Evolutionary conservation across 2,329 filamentous ascomycete genomes (phyloP), one percentile per base, ranked within the genome.

Genomic region (Hymenoscyphus albidus): DNA sequence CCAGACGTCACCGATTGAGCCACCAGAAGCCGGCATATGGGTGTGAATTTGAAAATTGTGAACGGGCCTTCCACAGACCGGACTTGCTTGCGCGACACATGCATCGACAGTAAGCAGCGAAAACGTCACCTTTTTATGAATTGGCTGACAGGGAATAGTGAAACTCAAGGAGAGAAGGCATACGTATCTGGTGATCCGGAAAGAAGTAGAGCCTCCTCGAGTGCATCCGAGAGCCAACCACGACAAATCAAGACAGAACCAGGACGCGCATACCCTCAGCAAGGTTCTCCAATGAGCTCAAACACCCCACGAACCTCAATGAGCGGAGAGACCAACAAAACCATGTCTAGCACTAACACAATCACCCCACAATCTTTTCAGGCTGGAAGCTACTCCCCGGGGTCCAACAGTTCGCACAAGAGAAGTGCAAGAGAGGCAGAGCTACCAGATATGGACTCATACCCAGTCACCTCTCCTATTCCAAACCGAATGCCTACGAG

Each of bases 31-130:
- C 86, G 32, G 78, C 79, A 55, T 80, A 81, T 69, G 76, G 76
- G 44, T 88, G 86, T 67, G 77, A 75, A 2, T 79, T 81, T 63
- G 78, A 80, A 16, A 81, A 82, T 48, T 88, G 86, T 72, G 83
- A 82, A 48, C 82, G 81, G 66, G 77, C 79, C 14, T 88, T 88
- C 67, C 81, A 86, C 68, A 81, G 86, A 62, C 80, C 81, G 57
- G 86, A 88, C 72, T 76, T 88, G 12, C 78, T 88, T 18, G 79
- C 82, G n/a, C 82, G 86, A 44, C 86, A 88, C 70, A 74, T 79
- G 64, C 78, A 79, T 67, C 77, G 80, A 76, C 82, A 85, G 82
- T 84, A 72, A 72, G 80, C 61, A 57, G 54, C 22, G n/a, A 38
- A 10, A 44, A 76, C 16, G 22, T 12, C 40, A n/a, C 35, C 35